Base-by-base conservation (phyloP, 1,284 basidiomycete species). In the Ceratobasidium sp. region DNA sequence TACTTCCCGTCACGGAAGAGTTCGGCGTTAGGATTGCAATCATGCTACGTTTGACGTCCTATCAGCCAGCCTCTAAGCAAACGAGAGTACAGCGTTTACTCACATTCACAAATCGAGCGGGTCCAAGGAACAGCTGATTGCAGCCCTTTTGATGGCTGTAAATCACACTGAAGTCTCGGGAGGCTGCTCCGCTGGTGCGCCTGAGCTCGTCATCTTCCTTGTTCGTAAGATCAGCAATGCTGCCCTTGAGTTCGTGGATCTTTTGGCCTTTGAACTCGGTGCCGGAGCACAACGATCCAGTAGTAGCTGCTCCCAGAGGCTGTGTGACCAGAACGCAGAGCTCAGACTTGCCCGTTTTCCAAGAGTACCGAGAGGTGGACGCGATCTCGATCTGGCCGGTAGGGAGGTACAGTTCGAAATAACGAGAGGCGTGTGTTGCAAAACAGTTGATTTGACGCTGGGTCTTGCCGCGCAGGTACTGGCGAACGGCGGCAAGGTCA, bases 21-120 rank as follows among this genome's bases (percentile, higher is more conserved):
- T 78, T 95, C 92, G 73, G 91, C 92, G 80, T 96, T 96, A 77
- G 95, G 92, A 73, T 94, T 88, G 81, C 95, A 96, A 80, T 96
- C 95, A 79, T 96, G 94, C 92, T 95, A 80, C 75, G 74, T 76
- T 75, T 52, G 74, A 78, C 23, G 44, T 72, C 21, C 23, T 28
- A 50, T 69, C 23, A 64, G 32, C n/a, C 43, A 47, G 41, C 28
- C 16, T 6, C 30, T 50, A 21, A 21, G 21, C 23, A n/a, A 32
- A 46, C 43, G 32, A 52, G 52, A 55, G 21, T n/a, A 21, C 14
- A n/a, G n/a, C 7, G n/a, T 76, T 77, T 66, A 83, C 92, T 86
- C 82, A 95, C 94, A 80, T 97, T 97, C 75, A 96, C 94, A 83
- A 97, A 97, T 76, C 95, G 89, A 79, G 95, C 95, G 59, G 95